A percentile compares a stretch with the other conserved stretches of the same genome.
Evolutionary conservation across 257 asterid species (phyloP).

Genomic region (Nicotiana obtusifolia): DNA sequence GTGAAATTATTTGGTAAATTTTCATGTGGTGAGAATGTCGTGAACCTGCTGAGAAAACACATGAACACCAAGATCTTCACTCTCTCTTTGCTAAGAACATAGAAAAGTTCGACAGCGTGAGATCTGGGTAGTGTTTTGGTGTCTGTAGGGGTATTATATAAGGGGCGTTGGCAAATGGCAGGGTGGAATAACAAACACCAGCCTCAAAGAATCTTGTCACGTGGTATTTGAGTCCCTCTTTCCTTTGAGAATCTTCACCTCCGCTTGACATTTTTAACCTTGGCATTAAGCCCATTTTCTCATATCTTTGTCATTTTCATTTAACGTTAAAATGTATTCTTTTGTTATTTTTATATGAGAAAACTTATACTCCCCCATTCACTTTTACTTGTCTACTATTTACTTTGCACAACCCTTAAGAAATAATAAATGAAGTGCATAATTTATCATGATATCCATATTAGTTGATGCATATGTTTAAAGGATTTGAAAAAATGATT

Average conservation of each 20-base stretch:
- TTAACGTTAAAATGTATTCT: neutral
- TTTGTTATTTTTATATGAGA: neutral
- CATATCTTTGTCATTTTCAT: no score
- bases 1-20: neutral
- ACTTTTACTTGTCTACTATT: no score
- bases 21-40: neutral
- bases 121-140: neutral
- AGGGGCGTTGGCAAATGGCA: neutral
- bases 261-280: neutral
- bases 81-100: neutral
- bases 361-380: no score
- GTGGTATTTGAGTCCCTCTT: neutral
- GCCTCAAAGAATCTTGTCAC: neutral
- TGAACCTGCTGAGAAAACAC: neutral
- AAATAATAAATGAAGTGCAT: no score
- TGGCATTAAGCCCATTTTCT: neutral
- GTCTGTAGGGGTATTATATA: neutral
- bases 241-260: neutral
- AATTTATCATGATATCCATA: no score
- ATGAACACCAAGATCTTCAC: neutral
- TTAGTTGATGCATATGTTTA: no score
- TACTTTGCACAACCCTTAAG: no score
- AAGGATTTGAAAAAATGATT: no score
- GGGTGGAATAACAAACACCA: conserved; percentile 6
- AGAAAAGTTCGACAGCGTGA: neutral